These are phyloP conservation scores for Lagerstroemia fauriei DNA, from an alignment of 441 rosid species.

Conservation along the genomic window DNA sequence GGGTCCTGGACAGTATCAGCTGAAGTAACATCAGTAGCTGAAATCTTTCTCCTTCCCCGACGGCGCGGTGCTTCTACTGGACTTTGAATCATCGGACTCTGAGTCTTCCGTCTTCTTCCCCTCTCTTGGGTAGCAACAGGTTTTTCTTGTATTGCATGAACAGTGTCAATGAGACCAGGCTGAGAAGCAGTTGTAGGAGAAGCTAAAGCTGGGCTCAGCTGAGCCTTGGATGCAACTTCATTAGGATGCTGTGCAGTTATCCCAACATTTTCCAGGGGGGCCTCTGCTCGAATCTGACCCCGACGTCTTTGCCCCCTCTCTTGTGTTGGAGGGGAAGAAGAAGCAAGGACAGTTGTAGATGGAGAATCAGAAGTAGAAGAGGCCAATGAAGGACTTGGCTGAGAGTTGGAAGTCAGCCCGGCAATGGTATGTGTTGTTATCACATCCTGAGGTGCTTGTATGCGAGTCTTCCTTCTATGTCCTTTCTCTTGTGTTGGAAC, in stretches of 20 bases:
- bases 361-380: constrained; percentile 1
- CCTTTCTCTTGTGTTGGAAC: constrained; percentile 49
- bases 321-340: constrained; percentile 3
- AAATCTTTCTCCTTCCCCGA: constrained; percentile 65
- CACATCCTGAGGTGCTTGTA: constrained; percentile 30
- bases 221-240: not conserved
- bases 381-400: constrained; percentile 3
- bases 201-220: not conserved
- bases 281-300: constrained; percentile 1
- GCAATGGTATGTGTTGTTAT: constrained; percentile 37
- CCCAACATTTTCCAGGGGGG: not conserved
- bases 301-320: constrained; percentile 2
- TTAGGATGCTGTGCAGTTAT: not conserved
- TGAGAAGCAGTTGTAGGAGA: constrained; percentile 7
- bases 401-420: not conserved
- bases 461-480: constrained; percentile 59
- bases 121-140: constrained; percentile 45
- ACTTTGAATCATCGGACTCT: constrained; percentile 50
- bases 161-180: not conserved
- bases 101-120: constrained; percentile 64
- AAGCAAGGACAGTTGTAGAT: not conserved
- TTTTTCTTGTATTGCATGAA: not conserved
- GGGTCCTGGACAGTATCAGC: constrained; percentile 41
- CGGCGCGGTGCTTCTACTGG: constrained; percentile 57
- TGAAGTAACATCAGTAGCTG: constrained; percentile 28